These are phyloP conservation scores for Zygosaccharomyces pseudobailii DNA, from an alignment of 1,139 yeast species.

Conservation along the genomic window DNA sequence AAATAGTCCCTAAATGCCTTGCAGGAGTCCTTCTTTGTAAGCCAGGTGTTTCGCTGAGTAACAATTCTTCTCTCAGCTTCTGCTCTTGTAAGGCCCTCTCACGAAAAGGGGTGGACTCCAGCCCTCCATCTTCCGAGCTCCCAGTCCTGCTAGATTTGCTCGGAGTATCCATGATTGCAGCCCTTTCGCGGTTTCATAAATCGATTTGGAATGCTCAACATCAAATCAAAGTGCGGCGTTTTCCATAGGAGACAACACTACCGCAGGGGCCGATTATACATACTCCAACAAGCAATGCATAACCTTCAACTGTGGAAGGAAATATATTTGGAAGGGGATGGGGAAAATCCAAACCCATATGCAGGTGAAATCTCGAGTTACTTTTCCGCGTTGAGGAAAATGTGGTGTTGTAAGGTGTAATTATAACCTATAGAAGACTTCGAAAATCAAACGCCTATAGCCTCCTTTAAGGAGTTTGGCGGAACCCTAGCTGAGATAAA, in stretches of 20 bases:
- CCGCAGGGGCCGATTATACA: neutral
- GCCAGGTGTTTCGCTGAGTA: slow-evolving; percentile 24
- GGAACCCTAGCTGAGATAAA: too few relatives aligned
- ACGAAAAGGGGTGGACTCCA: slow-evolving; percentile 23
- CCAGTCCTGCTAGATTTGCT: slow-evolving; percentile 2
- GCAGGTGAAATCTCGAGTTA: too few relatives aligned
- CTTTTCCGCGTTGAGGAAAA: too few relatives aligned
- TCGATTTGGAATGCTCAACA: neutral
- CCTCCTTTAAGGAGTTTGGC: too few relatives aligned
- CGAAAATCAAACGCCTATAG: too few relatives aligned
- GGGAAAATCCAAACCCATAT: too few relatives aligned
- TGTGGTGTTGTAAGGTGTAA: too few relatives aligned
- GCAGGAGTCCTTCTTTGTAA: slow-evolving; percentile 11
- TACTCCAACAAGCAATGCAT: too few relatives aligned
- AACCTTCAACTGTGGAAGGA: too few relatives aligned
- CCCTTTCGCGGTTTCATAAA: neutral
- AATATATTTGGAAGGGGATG: too few relatives aligned
- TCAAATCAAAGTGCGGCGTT: neutral
- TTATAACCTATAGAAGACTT: too few relatives aligned
- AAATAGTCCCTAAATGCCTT: slow-evolving; percentile 7
- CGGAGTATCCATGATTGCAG: slow-evolving; percentile 13
- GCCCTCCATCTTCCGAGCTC: slow-evolving; percentile 1
- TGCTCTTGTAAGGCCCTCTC: slow-evolving; percentile 23
- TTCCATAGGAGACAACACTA: neutral
- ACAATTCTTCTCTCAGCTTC: slow-evolving; percentile 17